Conservation (phyloP, 495 filamentous ascomycete genomes). For the Astrothelium macrocarpum region DNA sequence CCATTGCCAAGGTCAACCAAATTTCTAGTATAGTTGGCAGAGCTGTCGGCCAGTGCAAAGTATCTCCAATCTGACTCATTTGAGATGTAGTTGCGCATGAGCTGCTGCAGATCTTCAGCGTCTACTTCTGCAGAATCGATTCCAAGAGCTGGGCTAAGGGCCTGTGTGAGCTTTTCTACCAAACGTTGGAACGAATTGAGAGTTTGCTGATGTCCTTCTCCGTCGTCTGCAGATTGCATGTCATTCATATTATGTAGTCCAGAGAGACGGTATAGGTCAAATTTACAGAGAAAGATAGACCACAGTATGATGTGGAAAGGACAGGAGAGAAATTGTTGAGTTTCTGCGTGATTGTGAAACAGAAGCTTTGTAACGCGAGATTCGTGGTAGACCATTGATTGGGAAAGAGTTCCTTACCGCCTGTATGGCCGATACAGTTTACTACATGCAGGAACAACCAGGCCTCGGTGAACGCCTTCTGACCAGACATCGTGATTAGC, state of each 20-base stretch:
- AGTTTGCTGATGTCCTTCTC: neutral
- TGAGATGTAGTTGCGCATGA: constrained; percentile 66
- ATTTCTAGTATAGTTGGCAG: constrained; percentile 70
- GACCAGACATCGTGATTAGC: no score
- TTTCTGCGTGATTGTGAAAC: no score
- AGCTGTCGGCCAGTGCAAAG: constrained; percentile 59
- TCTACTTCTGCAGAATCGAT: constrained; percentile 72
- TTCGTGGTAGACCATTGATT: no score
- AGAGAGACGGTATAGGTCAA: no score
- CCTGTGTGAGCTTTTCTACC: constrained; percentile 58
- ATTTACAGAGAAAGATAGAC: no score
- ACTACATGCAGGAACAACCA: no score
- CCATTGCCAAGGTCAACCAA: constrained; percentile 85
- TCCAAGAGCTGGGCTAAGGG: constrained; percentile 67
- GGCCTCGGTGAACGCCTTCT: no score
- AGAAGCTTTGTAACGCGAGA: no score
- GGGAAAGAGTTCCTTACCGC: no score
- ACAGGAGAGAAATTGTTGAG: no score
- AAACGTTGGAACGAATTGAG: constrained; percentile 52
- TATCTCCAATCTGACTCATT: constrained; percentile 56
- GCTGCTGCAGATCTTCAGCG: constrained; percentile 50
- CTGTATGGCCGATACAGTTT: no score
- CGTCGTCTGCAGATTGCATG: neutral
- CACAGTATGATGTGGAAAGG: no score
- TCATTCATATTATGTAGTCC: neutral